phyloP scores from a whole-genome alignment of 192 early-diverging fungal genomes.

The Rhizoclosmatium globosum region DNA sequence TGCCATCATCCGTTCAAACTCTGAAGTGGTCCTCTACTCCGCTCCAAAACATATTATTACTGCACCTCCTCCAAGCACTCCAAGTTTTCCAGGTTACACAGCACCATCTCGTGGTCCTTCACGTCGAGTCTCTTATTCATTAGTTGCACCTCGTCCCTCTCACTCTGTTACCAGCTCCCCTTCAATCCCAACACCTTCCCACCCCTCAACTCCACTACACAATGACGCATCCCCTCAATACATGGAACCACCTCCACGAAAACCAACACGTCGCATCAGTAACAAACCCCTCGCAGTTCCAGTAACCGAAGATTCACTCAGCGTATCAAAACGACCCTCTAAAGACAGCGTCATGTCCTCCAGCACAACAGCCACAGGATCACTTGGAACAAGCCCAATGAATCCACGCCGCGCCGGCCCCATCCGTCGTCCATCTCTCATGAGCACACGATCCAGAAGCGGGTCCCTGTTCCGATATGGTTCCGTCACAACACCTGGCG shows the following conservation, averaged over 20 bases:
- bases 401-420: neutral
- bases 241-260: neutral
- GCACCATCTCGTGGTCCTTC: conserved; percentile 8
- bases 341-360: neutral
- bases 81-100: neutral
- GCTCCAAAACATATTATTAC: conserved; percentile 23
- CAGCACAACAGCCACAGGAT: neutral
- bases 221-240: neutral
- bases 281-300: too few species aligned
- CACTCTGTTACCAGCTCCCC: neutral
- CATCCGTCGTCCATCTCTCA: neutral
- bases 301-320: neutral
- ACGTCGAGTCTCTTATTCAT: conserved; percentile 23
- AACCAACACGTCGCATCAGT: neutral
- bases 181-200: neutral
- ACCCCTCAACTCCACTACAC: neutral
- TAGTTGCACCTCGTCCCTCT: neutral
- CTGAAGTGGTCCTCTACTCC: conserved; percentile 8
- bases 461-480: neutral
- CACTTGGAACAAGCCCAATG: neutral
- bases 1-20: conserved; percentile 23
- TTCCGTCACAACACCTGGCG: neutral
- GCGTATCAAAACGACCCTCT: conserved; percentile 1
- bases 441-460: neutral
- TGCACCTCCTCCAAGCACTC: neutral